phyloP scores from a whole-genome alignment of 495 filamentous ascomycete species.

The Daldinia concentrica region DNA sequence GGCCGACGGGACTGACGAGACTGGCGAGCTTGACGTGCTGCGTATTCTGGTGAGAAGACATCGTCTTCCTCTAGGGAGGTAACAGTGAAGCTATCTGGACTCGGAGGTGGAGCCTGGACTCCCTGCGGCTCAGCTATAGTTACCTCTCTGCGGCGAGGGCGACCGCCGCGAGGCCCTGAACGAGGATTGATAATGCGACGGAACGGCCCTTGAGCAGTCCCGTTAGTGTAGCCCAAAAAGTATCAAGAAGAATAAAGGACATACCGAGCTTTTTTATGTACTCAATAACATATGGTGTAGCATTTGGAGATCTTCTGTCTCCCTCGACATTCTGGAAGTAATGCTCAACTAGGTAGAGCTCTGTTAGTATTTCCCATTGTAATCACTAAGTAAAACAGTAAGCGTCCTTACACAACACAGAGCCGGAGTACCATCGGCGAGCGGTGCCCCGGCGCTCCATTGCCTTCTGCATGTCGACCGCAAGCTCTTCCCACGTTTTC shows the following conservation, averaged over 20 bases:
- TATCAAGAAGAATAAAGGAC: neutral
- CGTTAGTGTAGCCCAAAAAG: slow-evolving; percentile 1
- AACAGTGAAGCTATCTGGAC: neutral
- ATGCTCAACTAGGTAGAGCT: slow-evolving; percentile 52
- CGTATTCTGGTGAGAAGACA: neutral
- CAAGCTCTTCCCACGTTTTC: slow-evolving; percentile 48
- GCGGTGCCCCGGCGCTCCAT: slow-evolving; percentile 36
- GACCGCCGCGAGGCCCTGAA: slow-evolving; percentile 1
- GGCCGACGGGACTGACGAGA: neutral
- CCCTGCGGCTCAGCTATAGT: neutral
- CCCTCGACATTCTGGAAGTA: slow-evolving; percentile 54
- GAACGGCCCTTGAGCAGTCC: neutral
- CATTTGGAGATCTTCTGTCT: slow-evolving; percentile 47
- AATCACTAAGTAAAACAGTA: neutral
- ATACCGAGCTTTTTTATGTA: slow-evolving; percentile 43
- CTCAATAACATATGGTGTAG: slow-evolving; percentile 35
- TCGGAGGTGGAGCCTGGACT: neutral
- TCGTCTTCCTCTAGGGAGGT: neutral
- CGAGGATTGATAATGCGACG: slow-evolving; percentile 8
- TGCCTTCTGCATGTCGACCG: slow-evolving; percentile 42
- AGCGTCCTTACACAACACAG: slow-evolving; percentile 51
- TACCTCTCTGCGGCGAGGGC: slow-evolving; percentile 5
- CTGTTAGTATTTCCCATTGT: slow-evolving; percentile 18
- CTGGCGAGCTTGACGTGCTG: neutral
- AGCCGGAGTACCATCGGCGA: slow-evolving; percentile 49